Base-by-base conservation (phyloP, 2,329 filamentous ascomycete species). In the Emergomyces pasteurianus region DNA sequence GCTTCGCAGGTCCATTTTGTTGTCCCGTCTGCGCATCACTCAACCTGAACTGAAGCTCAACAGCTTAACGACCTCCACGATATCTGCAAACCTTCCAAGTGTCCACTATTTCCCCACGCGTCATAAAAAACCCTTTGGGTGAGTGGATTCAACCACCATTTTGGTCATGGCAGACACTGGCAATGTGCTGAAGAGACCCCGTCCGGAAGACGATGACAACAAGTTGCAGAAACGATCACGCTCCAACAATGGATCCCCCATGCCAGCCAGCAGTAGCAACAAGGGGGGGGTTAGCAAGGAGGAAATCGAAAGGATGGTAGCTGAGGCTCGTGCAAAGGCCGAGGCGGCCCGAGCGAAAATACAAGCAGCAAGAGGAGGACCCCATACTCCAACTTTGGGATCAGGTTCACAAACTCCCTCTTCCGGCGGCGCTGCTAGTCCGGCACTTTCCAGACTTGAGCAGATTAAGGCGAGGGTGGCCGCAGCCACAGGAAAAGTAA, bases 391-490 rank as follows among this genome's bases (percentile, higher is more conserved):
- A 40, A 63, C 49, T 64, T 65, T 31, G 50, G 67, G 71, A 61
- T 68, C 67, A 81, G 66, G 73, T 34, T 71, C 70, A 58, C 70
- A 72, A 52, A 66, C 69, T 5, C 63, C 69, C 42, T 68, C 69
- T 43, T 68, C 74, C 38, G 63, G 74, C n/a, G 61, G 69, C 36
- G 58, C 63, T 56, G 58, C 71, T 34, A 67, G 68, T 53, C 64
- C 75, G 26, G 83, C 69, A 80, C 83, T 64, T 80, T 86, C 70
- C 80, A 90, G 74, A 80, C 83, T 92, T 65, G 90, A 89, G 55
- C 86, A 88, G 50, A 81, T 95, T 70, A 92, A 88, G 73, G 89
- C 89, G 28, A 83, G 89, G 67, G 87, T 94, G 14, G 87, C 88
- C 55, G 88, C 88, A 57, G 88, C 89, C 59, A 87, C 89, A 54